Evolutionary conservation across 768 basidiomycete species (phyloP).

Genomic region (Podaxis mareebaensis): DNA sequence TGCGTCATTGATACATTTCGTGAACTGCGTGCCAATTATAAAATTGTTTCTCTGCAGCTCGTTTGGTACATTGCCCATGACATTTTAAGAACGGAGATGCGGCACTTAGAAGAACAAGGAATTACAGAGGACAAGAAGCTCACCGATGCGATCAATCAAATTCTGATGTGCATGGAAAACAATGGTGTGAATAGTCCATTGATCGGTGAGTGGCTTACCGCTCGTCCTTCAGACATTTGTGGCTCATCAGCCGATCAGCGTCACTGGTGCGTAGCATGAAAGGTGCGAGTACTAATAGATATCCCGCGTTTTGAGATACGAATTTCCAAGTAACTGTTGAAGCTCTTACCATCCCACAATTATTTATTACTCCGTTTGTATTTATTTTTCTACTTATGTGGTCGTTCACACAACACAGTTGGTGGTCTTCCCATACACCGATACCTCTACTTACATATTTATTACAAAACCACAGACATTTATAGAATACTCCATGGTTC

Average conservation of each 20-base stretch:
- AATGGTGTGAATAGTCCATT: constrained; percentile 8
- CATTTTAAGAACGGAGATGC: constrained; percentile 9
- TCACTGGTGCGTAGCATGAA: not conserved
- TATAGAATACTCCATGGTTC: no score
- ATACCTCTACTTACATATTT: not conserved
- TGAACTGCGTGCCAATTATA: not conserved
- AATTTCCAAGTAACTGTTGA: not conserved
- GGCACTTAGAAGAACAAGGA: not conserved
- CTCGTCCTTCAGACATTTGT: not conserved
- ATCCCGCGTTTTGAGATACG: not conserved
- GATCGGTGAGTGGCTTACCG: constrained; percentile 1
- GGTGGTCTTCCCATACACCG: not conserved
- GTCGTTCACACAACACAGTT: not conserved
- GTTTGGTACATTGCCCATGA: constrained; percentile 13
- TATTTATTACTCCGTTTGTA: not conserved
- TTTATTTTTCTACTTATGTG: not conserved
- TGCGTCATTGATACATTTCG: not conserved
- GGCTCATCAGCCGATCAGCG: not conserved
- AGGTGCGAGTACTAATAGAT: not conserved
- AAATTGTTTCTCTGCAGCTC: not conserved
- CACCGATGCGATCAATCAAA: constrained; percentile 6
- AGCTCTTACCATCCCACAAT: not conserved
- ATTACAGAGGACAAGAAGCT: constrained; percentile 6
- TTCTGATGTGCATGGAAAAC: constrained; percentile 8
- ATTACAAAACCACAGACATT: no score